Base-by-base conservation (phyloP, 2,329 filamentous ascomycete genomes). In the Venturia oleaginea region DNA sequence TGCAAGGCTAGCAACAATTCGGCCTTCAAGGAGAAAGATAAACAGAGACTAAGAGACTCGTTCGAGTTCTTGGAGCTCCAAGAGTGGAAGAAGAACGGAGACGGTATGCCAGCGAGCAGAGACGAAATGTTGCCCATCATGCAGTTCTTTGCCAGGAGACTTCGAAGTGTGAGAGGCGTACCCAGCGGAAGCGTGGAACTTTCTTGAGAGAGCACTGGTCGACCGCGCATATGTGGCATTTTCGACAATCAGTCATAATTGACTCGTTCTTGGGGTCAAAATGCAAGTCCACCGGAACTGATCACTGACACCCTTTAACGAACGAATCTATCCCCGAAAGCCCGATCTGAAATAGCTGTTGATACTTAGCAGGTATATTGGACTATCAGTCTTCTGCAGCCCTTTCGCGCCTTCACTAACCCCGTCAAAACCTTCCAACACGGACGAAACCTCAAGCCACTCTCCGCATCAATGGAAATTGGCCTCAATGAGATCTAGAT, bases 51-150 rank as follows among this genome's bases (percentile, higher is more conserved):
- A 42, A 88, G 85, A 72, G 78, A 79, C 51, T 82, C 84, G 64
- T 94, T 93, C 74, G 77, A 81, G 51, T 72, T 72, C 55, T 67
- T 74, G 3, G 74, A 77, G 67, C 64, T 76, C 57, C 72, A 71
- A 62, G 74, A 76, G 62, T 77, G 75, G 75, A 73, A 70, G 71
- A 85, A 87, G 71, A 75, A 74, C 2, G 89, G 87, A 6, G 91
- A 96, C 74, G 83, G 83, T 0, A 96, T 97, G 92, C 91, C 92
- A n/a, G 79, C 81, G 57, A 88, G 82, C 72, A 81, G 88, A 63
- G 91, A 95, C 13, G 92, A 97, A 80, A 92, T 95, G 83, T 72
- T 92, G 70, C 92, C 92, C 0, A 83, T 97, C 66, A 97, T 97
- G 91, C 85, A 88, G 71, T 97, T 87, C 73, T 83, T 92, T 70